Percentiles rank a stretch among this genome's conserved stretches.
Evolutionary conservation across 1,284 basidiomycete genomes (phyloP).

Genomic region (Moesziomyces sp.): DNA sequence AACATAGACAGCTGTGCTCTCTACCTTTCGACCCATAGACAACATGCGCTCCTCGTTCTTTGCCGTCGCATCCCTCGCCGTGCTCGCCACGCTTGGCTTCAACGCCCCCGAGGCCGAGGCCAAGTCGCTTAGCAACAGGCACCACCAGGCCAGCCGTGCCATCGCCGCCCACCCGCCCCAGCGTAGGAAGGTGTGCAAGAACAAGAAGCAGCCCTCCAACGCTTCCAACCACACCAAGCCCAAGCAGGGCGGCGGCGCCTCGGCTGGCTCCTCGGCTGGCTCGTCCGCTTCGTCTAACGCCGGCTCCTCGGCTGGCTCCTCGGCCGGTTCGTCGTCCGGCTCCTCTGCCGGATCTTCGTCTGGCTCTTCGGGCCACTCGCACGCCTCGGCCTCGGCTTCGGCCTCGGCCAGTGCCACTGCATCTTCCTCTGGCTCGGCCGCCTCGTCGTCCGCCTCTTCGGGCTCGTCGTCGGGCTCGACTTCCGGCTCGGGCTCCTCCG

Average conservation of each 20-base stretch:
- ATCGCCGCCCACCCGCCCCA: constrained; percentile 2
- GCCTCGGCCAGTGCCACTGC: neutral
- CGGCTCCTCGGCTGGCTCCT: neutral
- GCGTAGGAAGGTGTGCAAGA: constrained; percentile 19
- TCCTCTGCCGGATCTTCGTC: neutral
- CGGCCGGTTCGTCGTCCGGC: neutral
- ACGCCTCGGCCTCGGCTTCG: neutral
- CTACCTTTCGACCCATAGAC: neutral
- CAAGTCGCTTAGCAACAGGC: constrained; percentile 46
- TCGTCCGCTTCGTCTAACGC: neutral
- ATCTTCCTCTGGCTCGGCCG: neutral
- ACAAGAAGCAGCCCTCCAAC: constrained; percentile 14
- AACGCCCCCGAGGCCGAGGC: constrained; percentile 28
- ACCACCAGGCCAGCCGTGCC: constrained; percentile 13
- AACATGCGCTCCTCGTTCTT: constrained; percentile 34
- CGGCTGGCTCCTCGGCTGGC: constrained; percentile 9
- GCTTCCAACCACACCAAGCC: constrained; percentile 5
- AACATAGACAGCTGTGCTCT: constrained; percentile 18
- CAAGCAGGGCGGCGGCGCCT: constrained; percentile 1
- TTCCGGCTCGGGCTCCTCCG: constrained; percentile 1
- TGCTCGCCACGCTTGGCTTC: constrained; percentile 34
- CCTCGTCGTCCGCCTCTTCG: neutral
- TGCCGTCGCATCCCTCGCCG: constrained; percentile 32
- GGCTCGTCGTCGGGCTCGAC: constrained; percentile 8
- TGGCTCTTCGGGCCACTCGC: neutral